Base-by-base conservation (phyloP, 2,329 filamentous ascomycete genomes). In the Myriosclerotinia scirpicola region DNA sequence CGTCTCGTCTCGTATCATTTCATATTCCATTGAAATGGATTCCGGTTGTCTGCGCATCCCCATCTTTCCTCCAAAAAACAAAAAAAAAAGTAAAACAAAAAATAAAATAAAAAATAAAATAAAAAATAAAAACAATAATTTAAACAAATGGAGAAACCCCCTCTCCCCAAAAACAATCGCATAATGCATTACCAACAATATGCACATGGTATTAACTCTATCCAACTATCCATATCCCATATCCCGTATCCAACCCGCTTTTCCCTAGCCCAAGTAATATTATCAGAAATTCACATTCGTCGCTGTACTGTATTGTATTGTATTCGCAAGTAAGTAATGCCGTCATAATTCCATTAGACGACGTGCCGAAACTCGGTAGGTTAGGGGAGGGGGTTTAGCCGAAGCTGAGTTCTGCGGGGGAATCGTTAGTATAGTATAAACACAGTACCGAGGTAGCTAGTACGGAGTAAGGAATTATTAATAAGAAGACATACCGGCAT, bases 401-500 rank as follows among this genome's bases (percentile, higher is more conserved):
- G 53, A 65, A 65, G 14, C 62, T 65, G 20, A 65, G 53, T 42
- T 65, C 62, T 65, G 11, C 30, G 20, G n/a, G 22, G 4, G n/a
- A 38, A 12, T 38, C 12, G 53, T 65, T 59, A 65, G 62, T 38
- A 59, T 59, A 65, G 62, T 38, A 59, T 20, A 40, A 26, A 20
- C 22, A 34, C 26, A 34, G 26, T 26, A 26, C 26, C 26, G 26
- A 26, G 26, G 26, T 26, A 26, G 2, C 55, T 46, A 58, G 55
- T 30, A 34, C 44, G 11, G 26, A 46, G 11, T 14, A 58, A 26
- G 12, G n/a, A n/a, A n/a, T n/a, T n/a, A n/a, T n/a, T n/a, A n/a
- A n/a, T 14, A 58, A 26, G 12, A n/a, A 44, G n/a, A 70, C 73
- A 34, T 56, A 76, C 76, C 78, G 71, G 78, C 75, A 74, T 79